A percentile compares a stretch with the other conserved stretches of the same genome.
Evolutionary conservation across 106 monocot species (phyloP).

Genomic region (Cymbidium sinense): DNA sequence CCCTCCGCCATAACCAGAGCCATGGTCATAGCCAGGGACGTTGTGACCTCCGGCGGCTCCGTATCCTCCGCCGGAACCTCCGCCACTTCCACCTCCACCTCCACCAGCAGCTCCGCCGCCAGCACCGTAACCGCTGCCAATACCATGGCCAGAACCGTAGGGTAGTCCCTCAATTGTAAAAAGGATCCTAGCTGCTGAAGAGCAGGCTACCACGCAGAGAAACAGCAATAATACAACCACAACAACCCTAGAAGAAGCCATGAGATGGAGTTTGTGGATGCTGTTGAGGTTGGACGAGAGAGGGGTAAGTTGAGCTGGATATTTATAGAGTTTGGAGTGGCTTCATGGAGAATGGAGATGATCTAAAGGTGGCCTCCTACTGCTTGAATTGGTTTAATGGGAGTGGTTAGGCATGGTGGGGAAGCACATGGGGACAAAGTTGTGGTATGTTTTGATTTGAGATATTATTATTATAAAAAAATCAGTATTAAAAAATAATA

Average conservation of each 20-base stretch:
- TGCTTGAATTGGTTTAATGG: neutral
- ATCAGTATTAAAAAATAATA: neutral
- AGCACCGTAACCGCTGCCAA: constrained; percentile 12
- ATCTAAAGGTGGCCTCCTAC: no score
- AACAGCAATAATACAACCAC: constrained; percentile 10
- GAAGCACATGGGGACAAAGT: neutral
- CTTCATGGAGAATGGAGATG: no score
- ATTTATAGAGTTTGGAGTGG: constrained; percentile 14
- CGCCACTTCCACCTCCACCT: neutral
- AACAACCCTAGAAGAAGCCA: neutral
- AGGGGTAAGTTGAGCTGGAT: neutral
- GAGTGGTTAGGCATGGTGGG: neutral
- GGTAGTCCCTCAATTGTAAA: constrained; percentile 3
- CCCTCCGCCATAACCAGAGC: neutral
- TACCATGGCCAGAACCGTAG: constrained; percentile 13
- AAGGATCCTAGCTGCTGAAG: constrained; percentile 19
- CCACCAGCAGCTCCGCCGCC: constrained; percentile 9
- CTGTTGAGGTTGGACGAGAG: neutral
- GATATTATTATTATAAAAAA: neutral
- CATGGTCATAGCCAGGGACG: neutral
- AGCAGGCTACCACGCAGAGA: constrained; percentile 17
- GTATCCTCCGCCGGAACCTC: neutral
- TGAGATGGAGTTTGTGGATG: neutral
- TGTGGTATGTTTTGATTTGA: neutral
- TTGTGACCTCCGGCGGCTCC: constrained; percentile 2